phyloP scores from a whole-genome alignment of 148 eudicot species.

The Oxyria digyna region DNA sequence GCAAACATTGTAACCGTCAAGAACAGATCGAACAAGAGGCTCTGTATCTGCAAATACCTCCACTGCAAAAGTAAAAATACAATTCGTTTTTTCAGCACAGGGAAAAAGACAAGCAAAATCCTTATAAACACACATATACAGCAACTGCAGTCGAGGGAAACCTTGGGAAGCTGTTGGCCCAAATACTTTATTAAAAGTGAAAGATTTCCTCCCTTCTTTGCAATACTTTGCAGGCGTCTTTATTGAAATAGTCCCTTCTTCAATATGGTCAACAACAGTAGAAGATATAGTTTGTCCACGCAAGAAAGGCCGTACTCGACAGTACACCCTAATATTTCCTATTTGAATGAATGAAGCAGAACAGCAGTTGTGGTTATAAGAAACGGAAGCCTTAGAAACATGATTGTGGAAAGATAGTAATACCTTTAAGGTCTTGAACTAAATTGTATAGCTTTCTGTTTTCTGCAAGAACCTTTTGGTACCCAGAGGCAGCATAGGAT shows the following conservation, averaged over 20 bases:
- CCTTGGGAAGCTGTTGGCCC: slow-evolving; percentile 89
- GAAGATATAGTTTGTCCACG: slow-evolving; percentile 46
- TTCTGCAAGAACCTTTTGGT: slow-evolving; percentile 80
- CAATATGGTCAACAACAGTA: slow-evolving; percentile 43
- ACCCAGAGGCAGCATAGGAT: slow-evolving; percentile 70
- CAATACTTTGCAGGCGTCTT: slow-evolving; percentile 44
- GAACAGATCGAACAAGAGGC: slow-evolving; percentile 86
- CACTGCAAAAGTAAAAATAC: slow-evolving; percentile 33
- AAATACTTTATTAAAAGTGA: slow-evolving; percentile 77
- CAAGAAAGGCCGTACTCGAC: slow-evolving; percentile 87
- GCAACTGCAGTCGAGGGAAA: slow-evolving; percentile 11
- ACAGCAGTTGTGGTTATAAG: not conserved
- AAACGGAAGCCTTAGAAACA: not conserved
- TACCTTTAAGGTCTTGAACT: slow-evolving; percentile 97
- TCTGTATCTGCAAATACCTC: slow-evolving; percentile 82
- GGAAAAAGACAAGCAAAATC: not conserved
- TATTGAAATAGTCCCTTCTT: slow-evolving; percentile 56
- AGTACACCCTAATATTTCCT: slow-evolving; percentile 96
- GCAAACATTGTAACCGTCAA: slow-evolving; percentile 96
- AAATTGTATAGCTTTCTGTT: slow-evolving; percentile 82
- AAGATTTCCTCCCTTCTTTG: slow-evolving; percentile 69
- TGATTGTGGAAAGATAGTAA: slow-evolving; percentile 1
- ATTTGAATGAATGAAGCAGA: not conserved
- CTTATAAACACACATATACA: not conserved
- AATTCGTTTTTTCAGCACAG: not conserved